These are phyloP conservation scores for Geranomyces michiganensis DNA, from an alignment of 192 early-diverging fungal genomes.

Conservation along the genomic window DNA sequence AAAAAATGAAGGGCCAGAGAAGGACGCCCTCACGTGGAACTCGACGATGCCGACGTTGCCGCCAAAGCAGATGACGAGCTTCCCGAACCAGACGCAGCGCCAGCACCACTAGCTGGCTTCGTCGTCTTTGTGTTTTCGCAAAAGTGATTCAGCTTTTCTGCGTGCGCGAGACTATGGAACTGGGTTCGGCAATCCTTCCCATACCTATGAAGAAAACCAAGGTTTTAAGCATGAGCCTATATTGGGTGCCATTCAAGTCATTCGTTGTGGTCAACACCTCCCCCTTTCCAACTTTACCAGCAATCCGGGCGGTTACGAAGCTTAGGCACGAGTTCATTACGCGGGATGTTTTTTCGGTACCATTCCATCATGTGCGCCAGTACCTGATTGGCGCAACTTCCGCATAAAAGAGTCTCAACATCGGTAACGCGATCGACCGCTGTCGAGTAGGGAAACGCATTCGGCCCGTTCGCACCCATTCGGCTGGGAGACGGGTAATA, in stretches of 20 bases:
- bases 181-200: constrained; percentile 5
- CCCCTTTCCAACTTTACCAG: background rate
- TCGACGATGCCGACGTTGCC: too few relatives aligned
- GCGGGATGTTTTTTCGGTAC: background rate
- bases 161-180: background rate
- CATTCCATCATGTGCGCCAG: background rate
- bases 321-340: background rate
- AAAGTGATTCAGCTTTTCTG: background rate
- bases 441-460: background rate
- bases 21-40: too few relatives aligned
- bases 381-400: background rate
- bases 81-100: too few relatives aligned
- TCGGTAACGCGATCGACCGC: background rate
- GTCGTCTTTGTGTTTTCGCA: constrained; percentile 2
- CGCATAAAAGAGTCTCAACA: background rate
- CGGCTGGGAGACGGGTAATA: too few relatives aligned
- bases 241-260: too few relatives aligned
- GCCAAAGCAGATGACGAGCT: too few relatives aligned
- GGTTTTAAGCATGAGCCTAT: too few relatives aligned
- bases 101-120: too few relatives aligned
- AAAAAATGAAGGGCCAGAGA: too few relatives aligned
- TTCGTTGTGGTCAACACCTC: too few relatives aligned
- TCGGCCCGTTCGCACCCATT: too few relatives aligned
- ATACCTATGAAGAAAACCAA: background rate
- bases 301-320: background rate